phyloP scores from a whole-genome alignment of 2,329 filamentous ascomycete species.

The Rhynchosporium secalis region DNA sequence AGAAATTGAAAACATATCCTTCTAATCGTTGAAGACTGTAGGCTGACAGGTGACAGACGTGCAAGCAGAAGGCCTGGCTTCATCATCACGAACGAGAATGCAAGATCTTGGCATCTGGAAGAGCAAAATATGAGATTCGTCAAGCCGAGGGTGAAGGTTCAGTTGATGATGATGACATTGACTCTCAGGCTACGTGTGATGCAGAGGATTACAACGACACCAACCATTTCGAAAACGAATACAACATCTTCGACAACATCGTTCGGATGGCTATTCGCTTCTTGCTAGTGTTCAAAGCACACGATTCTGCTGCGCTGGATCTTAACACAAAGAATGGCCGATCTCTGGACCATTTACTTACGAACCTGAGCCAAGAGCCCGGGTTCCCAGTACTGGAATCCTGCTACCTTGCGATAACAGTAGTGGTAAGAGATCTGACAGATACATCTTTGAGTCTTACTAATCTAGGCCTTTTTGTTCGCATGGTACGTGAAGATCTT shows the following conservation, averaged over 20 bases:
- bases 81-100: not conserved
- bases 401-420: not conserved
- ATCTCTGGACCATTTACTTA: not conserved
- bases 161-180: not conserved
- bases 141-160: not conserved
- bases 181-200: too few relatives aligned
- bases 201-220: too few relatives aligned
- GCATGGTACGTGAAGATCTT: not conserved
- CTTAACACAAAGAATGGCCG: not conserved
- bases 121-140: not conserved
- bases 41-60: not conserved
- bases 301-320: not conserved
- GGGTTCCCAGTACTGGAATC: too few relatives aligned
- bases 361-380: not conserved
- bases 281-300: not conserved
- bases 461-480: not conserved
- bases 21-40: not conserved
- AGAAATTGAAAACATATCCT: not conserved
- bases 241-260: not conserved
- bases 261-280: conserved; percentile 1
- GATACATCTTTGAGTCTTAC: not conserved
- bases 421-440: not conserved
- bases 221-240: too few relatives aligned
- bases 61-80: not conserved
- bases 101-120: not conserved